These are phyloP conservation scores for Carallia brachiata DNA, from an alignment of 345 rosid genomes.

Conservation along the genomic window DNA sequence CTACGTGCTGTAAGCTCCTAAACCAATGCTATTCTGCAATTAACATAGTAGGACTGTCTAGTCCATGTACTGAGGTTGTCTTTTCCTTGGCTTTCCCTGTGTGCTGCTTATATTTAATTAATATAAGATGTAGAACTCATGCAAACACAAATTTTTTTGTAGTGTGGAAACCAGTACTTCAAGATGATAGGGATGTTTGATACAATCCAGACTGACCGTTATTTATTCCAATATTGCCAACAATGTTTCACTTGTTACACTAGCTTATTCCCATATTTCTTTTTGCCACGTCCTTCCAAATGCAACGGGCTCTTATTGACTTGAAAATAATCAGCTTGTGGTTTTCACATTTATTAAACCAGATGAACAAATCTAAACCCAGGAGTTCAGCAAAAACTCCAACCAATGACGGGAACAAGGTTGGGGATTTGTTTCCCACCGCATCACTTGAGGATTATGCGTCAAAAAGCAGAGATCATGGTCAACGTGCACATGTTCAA, in stretches of 20 bases:
- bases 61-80: background rate
- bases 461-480: constrained; percentile 23
- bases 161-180: too few species aligned
- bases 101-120: background rate
- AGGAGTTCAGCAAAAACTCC: constrained; percentile 38
- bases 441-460: constrained; percentile 75
- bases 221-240: too few species aligned
- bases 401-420: constrained; percentile 54
- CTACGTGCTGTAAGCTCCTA: constrained; percentile 67
- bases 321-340: background rate
- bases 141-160: too few species aligned
- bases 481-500: background rate
- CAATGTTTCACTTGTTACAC: too few species aligned
- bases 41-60: background rate
- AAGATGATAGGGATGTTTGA: too few species aligned
- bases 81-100: background rate
- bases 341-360: constrained; percentile 22
- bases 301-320: too few species aligned
- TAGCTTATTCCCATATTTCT: too few species aligned
- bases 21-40: background rate
- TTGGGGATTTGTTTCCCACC: constrained; percentile 71
- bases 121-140: too few species aligned
- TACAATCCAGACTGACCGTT: too few species aligned
- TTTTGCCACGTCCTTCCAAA: too few species aligned
- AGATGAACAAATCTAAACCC: constrained; percentile 66